Evolutionary conservation across 1,139 yeast genomes (phyloP), one percentile per base, ranked within the genome.

Genomic region (Yamadazyma triangularis): DNA sequence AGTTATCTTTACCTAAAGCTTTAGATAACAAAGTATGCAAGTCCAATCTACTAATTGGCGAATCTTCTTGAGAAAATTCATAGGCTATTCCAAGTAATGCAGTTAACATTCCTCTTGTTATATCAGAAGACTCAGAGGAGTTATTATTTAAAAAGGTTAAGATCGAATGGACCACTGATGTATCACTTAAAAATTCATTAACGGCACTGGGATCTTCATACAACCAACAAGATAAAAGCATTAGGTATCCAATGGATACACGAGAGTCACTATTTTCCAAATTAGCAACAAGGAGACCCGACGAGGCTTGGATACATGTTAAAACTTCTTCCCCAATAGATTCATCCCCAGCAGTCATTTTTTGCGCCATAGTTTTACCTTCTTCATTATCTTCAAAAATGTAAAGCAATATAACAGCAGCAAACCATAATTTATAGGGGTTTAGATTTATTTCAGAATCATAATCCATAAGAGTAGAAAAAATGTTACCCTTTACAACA

Each of bases 391-490:
- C 85, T 34, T 75, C 75, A 41, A 88, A 73, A 4, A 88, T 50
- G 36, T 74, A 75, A 34, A 84, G 63, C 24, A 91, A 50, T 4
- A 86, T 64, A 3, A 78, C 71, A 2, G 86, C 66, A 0, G 96
- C 79, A 59, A 91, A 89, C 94, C 96, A 93, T 1, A 79, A 61
- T 47, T 80, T 77, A 52, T 87, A 91, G 0, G 98, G 96, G 44
- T 93, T 89, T 26, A 88, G 58, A 35, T 79, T 76, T 28, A 74
- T 60, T 13, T 83, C 88, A 2, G 86, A 74, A 44, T 88, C 93
- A 47, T 84, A 87, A 42, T 83, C 93, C 49, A 87, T 71, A 6
- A 91, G 57, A 0, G 83, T 74, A 13, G 77, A 64, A 34, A 91
- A 77, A 1, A 91, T 55, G 49, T 86, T 86, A 2, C 61, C 67